A percentile compares a stretch with the other conserved stretches of the same genome.
Conservation (phyloP, 306 rosid genomes). For the Gastrolobium villosum region DNA sequence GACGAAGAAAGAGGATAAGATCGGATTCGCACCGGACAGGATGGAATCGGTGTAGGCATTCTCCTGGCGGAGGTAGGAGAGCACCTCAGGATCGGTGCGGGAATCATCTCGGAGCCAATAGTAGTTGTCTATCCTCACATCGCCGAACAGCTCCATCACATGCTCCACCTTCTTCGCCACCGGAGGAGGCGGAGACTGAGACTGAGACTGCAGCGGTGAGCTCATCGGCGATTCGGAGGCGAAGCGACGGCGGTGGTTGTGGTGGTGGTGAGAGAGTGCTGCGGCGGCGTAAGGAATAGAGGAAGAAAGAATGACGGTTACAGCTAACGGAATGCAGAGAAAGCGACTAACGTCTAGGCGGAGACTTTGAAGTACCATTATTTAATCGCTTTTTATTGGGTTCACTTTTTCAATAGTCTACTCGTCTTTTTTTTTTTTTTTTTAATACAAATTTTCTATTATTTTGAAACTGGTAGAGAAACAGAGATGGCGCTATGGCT, state of each 20-base stretch:
- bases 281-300: slow-evolving; percentile 38
- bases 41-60: slow-evolving; percentile 68
- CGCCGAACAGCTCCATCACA: slow-evolving; percentile 78
- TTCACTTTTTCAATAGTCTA: neutral
- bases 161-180: slow-evolving; percentile 83
- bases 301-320: slow-evolving; percentile 45
- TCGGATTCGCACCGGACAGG: slow-evolving; percentile 67
- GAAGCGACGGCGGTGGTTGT: slow-evolving; percentile 16
- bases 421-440: neutral
- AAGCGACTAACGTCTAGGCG: slow-evolving; percentile 35
- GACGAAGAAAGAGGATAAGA: neutral
- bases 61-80: slow-evolving; percentile 73
- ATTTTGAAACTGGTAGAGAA: neutral
- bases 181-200: slow-evolving; percentile 61
- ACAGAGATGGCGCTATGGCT: neutral
- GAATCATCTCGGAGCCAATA: slow-evolving; percentile 95
- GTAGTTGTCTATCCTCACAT: slow-evolving; percentile 81
- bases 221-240: slow-evolving; percentile 48
- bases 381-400: neutral
- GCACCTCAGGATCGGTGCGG: slow-evolving; percentile 71
- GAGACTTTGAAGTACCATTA: slow-evolving; percentile 38
- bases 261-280: slow-evolving; percentile 5
- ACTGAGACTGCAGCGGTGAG: slow-evolving; percentile 42
- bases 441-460: neutral
- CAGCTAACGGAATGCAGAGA: slow-evolving; percentile 49